Conservation (phyloP, 1,139 yeast species). For the Kurtzmaniella natalensis region DNA sequence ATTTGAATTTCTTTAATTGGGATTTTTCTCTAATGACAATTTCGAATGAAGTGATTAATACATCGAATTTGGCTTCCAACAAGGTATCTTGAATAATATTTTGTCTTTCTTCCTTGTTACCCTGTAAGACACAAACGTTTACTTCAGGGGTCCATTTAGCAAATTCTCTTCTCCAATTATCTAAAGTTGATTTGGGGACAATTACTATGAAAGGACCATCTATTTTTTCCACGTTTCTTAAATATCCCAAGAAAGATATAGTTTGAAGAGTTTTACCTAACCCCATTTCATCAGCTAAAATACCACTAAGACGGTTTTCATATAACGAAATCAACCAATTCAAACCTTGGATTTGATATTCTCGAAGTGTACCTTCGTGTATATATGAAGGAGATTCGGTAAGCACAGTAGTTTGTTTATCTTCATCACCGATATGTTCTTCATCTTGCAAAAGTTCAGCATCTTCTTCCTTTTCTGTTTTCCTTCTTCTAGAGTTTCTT, state of each 20-base stretch:
- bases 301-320: conserved; percentile 84
- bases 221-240: conserved; percentile 55
- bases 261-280: conserved; percentile 94
- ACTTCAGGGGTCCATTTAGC: conserved; percentile 78
- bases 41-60: conserved; percentile 69
- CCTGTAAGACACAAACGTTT: conserved; percentile 61
- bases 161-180: conserved; percentile 78
- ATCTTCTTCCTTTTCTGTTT: conserved; percentile 68
- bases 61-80: conserved; percentile 66
- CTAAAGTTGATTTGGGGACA: conserved; percentile 76
- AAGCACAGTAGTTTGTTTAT: conserved; percentile 48
- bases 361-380: conserved; percentile 55
- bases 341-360: conserved; percentile 89
- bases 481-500: conserved; percentile 32
- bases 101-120: conserved; percentile 64
- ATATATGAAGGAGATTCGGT: conserved; percentile 63
- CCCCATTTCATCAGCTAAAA: conserved; percentile 98
- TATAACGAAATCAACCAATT: conserved; percentile 86
- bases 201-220: conserved; percentile 73
- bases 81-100: conserved; percentile 47
- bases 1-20: conserved; percentile 55
- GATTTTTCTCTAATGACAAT: conserved; percentile 73
- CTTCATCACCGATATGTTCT: conserved; percentile 42
- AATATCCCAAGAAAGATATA: conserved; percentile 73
- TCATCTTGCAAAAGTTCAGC: conserved; percentile 61